These are phyloP conservation scores for Candida tetrigidarum DNA, from an alignment of 1,139 yeast genomes.

Conservation along the genomic window DNA sequence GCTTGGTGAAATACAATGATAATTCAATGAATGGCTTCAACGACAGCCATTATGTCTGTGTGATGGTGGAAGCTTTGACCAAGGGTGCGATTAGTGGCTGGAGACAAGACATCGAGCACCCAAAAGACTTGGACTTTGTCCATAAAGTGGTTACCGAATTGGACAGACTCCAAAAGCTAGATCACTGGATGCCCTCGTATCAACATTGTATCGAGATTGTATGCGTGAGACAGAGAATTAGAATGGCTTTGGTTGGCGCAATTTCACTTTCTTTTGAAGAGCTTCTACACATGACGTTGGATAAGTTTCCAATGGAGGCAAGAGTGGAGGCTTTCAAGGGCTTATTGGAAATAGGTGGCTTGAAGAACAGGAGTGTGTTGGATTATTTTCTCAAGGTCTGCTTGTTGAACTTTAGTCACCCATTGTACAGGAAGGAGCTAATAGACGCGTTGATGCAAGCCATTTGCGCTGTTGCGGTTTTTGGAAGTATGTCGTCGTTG, in stretches of 20 bases:
- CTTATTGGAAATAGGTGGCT: constrained; percentile 73
- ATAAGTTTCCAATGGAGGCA: constrained; percentile 53
- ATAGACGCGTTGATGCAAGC: constrained; percentile 52
- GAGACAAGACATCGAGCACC: constrained; percentile 6
- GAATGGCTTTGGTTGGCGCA: constrained; percentile 62
- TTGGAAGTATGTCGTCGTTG: constrained; percentile 56
- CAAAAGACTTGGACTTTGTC: constrained; percentile 21
- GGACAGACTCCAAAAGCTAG: constrained; percentile 76
- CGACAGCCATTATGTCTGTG: constrained; percentile 70
- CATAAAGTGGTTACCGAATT: constrained; percentile 49
- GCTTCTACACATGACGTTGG: constrained; percentile 54
- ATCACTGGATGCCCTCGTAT: constrained; percentile 84
- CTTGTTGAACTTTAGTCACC: constrained; percentile 55
- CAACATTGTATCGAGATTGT: constrained; percentile 60
- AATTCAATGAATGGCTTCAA: constrained; percentile 78
- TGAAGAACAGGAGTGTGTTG: constrained; percentile 63
- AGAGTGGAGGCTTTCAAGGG: constrained; percentile 75
- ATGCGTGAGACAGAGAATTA: constrained; percentile 61
- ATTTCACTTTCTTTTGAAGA: constrained; percentile 55
- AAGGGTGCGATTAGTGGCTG: constrained; percentile 35
- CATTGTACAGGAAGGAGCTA: constrained; percentile 55
- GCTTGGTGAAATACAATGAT: constrained; percentile 81
- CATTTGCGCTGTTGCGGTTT: constrained; percentile 70
- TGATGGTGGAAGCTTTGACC: constrained; percentile 61
- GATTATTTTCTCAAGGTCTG: constrained; percentile 64